A percentile compares a stretch with the other conserved stretches of the same genome.
phyloP scores from a whole-genome alignment of 768 basidiomycete species.

The Psilocybe azurescens region DNA sequence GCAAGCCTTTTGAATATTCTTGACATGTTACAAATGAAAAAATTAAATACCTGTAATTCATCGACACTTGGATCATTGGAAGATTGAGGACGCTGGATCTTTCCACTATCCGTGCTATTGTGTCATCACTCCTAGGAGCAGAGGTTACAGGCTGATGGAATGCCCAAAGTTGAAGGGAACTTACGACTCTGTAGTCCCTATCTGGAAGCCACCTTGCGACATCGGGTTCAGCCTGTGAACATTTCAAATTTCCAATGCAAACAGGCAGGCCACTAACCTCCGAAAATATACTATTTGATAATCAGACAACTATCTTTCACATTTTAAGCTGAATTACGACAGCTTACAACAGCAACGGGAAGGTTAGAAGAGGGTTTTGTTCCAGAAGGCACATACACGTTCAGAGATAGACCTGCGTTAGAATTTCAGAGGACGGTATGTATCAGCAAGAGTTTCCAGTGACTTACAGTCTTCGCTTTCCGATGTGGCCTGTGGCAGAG shows the following conservation, averaged over 20 bases:
- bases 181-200: conserved; percentile 14
- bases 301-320: not conserved
- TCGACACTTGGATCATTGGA: conserved; percentile 26
- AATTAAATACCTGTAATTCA: conserved; percentile 24
- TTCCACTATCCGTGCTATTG: conserved; percentile 17
- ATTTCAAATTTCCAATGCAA: too few species aligned
- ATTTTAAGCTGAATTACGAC: too few species aligned
- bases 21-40: not conserved
- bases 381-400: conserved; percentile 43
- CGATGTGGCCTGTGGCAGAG: not conserved
- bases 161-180: not conserved
- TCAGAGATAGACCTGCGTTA: conserved; percentile 43
- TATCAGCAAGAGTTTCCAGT: too few species aligned
- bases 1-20: too few species aligned
- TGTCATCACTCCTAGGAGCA: conserved; percentile 9
- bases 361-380: conserved; percentile 39
- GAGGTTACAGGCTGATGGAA: not conserved
- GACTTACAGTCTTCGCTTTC: conserved; percentile 19
- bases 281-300: conserved; percentile 23
- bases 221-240: not conserved
- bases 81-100: conserved; percentile 20
- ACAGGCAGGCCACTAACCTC: conserved; percentile 9
- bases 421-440: too few species aligned
- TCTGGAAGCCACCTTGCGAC: conserved; percentile 12
- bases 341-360: conserved; percentile 51